Evolutionary conservation across 352 stramenopile genomes (phyloP), one percentile per base, ranked within the genome.

Genomic region (Phytophthora macrochlamydospora): DNA sequence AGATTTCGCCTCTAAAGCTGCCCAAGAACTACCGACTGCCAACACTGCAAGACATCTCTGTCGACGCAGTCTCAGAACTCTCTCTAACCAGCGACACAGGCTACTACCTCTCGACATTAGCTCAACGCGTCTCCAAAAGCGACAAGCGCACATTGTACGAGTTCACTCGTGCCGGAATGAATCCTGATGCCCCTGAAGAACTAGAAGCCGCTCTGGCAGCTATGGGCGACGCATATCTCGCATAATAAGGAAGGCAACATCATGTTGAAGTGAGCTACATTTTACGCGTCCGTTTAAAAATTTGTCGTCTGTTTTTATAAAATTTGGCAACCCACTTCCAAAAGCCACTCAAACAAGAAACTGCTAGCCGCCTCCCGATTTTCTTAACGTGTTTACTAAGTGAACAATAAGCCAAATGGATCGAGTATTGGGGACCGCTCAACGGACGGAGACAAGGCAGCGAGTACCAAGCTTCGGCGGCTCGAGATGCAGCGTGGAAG

Each of bases 91-190:
- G 62, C 31, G 46, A 54, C 29, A 67, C 83, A 11, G 81, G 79
- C 12, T 35, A 64, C 6, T 93, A 87, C 44, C 56, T 95, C n/a
- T 56, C 31, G 2, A 44, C 62, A 24, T 56, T 90, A 30, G 78
- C 73, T 32, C 67, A 70, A 32, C 70, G 64, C 28, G 71, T 76
- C 7, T 59, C 69, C 37, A 69, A 56, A 35, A 81, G 53, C 18
- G 81, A 93, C 63, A 81, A 78, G 28, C 82, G 87, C 32, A 79
- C 91, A 5, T 56, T 91, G 33, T 90, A 88, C 63, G 85, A 95
- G 62, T 95, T 89, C 51, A 88, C 77, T 11, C 73, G 83, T 51
- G 71, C 78, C 6, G 87, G 87, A 3, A 93, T 95, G 87, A 89
- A 76, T 62, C 63, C 77, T 1, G 87, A 95, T 49, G 87, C 81